Conservation (phyloP, 2,329 filamentous ascomycete species). For the Ophiostoma perfectum region DNA sequence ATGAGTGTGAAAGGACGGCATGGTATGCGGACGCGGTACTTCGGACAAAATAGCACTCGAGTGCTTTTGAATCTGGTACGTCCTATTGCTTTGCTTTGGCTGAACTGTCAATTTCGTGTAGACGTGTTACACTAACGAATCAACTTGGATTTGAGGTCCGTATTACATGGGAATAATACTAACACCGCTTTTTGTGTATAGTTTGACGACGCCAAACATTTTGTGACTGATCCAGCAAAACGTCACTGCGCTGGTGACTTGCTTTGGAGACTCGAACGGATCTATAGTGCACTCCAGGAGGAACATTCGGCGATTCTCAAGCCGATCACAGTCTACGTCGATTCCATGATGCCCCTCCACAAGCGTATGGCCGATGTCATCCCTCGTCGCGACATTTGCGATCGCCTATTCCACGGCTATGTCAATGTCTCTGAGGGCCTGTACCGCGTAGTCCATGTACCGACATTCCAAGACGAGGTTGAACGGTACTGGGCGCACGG, state of each 20-base stretch:
- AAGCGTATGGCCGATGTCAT: conserved; percentile 55
- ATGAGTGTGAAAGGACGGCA: conserved; percentile 46
- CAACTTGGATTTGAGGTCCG: background rate
- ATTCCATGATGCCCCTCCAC: conserved; percentile 53
- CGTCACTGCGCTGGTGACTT: conserved; percentile 40
- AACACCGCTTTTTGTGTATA: conserved; percentile 28
- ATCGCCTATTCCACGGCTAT: conserved; percentile 46
- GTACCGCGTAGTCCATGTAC: conserved; percentile 50
- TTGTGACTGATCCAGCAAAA: conserved; percentile 41
- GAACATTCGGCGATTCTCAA: conserved; percentile 43
- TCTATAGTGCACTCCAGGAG: conserved; percentile 45
- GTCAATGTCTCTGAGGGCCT: conserved; percentile 48
- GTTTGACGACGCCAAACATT: conserved; percentile 51
- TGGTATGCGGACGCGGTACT: conserved; percentile 45
- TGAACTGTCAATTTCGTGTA: background rate
- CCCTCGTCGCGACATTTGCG: conserved; percentile 46
- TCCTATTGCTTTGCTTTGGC: conserved; percentile 1
- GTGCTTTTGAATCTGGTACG: conserved; percentile 51
- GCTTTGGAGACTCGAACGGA: conserved; percentile 42
- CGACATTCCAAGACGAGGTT: conserved; percentile 48
- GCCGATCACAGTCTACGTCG: conserved; percentile 52
- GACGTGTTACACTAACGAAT: background rate
- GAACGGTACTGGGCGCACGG: conserved; percentile 45
- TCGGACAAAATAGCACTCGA: conserved; percentile 49
- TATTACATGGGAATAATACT: background rate